Conservation (phyloP, 2,329 filamentous ascomycete genomes). For the Pyrenophora graminea region DNA sequence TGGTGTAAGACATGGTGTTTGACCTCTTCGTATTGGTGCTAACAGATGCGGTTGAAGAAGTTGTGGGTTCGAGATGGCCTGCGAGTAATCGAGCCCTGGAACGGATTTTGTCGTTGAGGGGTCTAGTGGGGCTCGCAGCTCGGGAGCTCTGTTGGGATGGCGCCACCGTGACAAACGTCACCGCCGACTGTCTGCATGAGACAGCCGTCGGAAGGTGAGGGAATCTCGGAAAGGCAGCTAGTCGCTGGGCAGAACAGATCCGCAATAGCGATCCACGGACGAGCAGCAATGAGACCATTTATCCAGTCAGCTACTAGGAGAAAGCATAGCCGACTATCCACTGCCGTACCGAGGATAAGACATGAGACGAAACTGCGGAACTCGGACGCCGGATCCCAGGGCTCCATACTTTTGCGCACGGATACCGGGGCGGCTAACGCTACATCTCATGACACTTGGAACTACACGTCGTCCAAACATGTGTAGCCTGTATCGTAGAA, state of each 20-base stretch:
- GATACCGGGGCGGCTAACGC: conserved; percentile 8
- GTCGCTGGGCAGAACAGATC: conserved; percentile 30
- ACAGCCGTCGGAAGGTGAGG: conserved; percentile 31
- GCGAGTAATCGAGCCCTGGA: conserved; percentile 46
- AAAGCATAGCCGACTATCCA: conserved; percentile 16
- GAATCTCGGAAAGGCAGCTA: conserved; percentile 20
- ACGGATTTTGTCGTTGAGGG: conserved; percentile 47
- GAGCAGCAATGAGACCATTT: conserved; percentile 31
- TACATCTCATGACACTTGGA: background rate
- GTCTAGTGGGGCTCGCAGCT: conserved; percentile 45
- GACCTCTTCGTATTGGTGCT: conserved; percentile 13
- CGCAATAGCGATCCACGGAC: conserved; percentile 24
- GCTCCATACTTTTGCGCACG: conserved; percentile 15
- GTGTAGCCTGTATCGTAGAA: background rate
- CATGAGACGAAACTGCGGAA: conserved; percentile 7
- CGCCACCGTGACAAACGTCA: conserved; percentile 48
- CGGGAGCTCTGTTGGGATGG: conserved; percentile 41
- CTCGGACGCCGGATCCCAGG: background rate
- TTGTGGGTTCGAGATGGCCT: conserved; percentile 45
- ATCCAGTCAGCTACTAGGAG: conserved; percentile 23
- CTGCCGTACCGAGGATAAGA: conserved; percentile 34
- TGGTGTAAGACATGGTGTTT: conserved; percentile 67
- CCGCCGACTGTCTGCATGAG: conserved; percentile 41
- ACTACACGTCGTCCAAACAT: too few species aligned
- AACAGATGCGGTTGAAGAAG: conserved; percentile 24